These are phyloP conservation scores for Euphrasia confusa DNA, from an alignment of 257 asterid genomes.

Conservation along the genomic window DNA sequence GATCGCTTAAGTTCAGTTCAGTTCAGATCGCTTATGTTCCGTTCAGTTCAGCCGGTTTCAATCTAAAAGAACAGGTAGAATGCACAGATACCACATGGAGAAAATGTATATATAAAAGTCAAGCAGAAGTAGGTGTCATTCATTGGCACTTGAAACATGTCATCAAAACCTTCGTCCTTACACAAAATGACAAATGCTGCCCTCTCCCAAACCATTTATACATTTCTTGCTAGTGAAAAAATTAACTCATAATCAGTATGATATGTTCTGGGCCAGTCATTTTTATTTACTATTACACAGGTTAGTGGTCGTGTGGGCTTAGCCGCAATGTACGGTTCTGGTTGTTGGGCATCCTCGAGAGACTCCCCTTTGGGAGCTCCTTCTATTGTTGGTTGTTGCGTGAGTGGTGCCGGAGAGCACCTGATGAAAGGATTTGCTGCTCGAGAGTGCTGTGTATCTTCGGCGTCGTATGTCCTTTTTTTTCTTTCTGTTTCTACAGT, in stretches of 20 bases:
- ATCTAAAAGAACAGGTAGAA: too few relatives aligned
- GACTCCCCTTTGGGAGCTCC: constrained; percentile 54
- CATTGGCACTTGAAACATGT: too few relatives aligned
- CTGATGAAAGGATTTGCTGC: constrained; percentile 83
- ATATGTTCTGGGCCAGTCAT: constrained; percentile 1
- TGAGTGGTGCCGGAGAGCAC: constrained; percentile 92
- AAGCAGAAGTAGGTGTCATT: background rate
- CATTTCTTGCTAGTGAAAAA: constrained; percentile 2
- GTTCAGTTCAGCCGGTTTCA: too few relatives aligned
- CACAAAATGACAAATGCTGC: too few relatives aligned
- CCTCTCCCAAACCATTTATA: background rate
- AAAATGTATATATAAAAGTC: background rate
- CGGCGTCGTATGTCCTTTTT: constrained; percentile 49
- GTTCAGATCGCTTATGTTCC: too few relatives aligned
- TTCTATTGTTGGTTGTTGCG: constrained; percentile 72
- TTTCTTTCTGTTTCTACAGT: background rate
- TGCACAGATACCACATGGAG: too few relatives aligned
- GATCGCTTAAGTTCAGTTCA: too few relatives aligned
- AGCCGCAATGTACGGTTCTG: constrained; percentile 89
- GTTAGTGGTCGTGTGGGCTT: constrained; percentile 92
- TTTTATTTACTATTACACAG: constrained; percentile 31
- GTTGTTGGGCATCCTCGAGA: constrained; percentile 89
- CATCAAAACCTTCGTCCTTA: too few relatives aligned
- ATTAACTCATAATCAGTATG: constrained; percentile 6
- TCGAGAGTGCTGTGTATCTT: constrained; percentile 79